Percentiles rank a stretch among this genome's conserved stretches.
These are phyloP conservation scores for Thalassiosira delicatula DNA, from an alignment of 352 stramenopile genomes.

Conservation along the genomic window DNA sequence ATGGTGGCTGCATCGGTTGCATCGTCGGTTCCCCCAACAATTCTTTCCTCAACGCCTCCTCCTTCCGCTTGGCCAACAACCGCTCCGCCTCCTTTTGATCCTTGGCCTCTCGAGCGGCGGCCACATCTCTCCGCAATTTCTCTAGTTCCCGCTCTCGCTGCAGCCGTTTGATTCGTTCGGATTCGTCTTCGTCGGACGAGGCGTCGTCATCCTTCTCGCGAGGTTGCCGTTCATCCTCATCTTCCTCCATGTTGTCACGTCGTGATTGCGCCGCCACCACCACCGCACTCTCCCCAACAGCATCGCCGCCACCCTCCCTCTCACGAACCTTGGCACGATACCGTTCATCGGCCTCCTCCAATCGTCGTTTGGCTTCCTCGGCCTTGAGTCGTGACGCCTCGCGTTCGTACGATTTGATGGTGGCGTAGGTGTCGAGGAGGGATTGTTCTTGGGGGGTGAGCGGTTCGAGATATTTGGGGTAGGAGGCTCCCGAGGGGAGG, in stretches of 20 bases:
- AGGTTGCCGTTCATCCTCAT: conserved; percentile 37
- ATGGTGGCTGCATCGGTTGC: conserved; percentile 29
- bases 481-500: conserved; percentile 4
- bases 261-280: too few species aligned
- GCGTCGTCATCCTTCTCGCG: conserved; percentile 31
- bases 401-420: conserved; percentile 73
- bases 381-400: conserved; percentile 72
- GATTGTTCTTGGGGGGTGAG: conserved; percentile 72
- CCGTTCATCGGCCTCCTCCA: conserved; percentile 70
- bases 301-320: too few species aligned
- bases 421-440: conserved; percentile 78
- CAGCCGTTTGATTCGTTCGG: too few species aligned
- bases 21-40: conserved; percentile 55
- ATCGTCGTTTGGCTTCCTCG: conserved; percentile 71
- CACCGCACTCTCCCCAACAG: too few species aligned
- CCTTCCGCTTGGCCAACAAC: conserved; percentile 18
- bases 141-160: too few species aligned
- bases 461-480: conserved; percentile 37
- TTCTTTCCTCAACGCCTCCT: conserved; percentile 62
- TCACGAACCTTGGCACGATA: conserved; percentile 53
- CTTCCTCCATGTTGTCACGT: conserved; percentile 7
- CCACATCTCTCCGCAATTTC: conserved; percentile 47
- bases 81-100: conserved; percentile 44
- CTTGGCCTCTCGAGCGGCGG: conserved; percentile 1
- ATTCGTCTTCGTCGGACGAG: conserved; percentile 49